These are phyloP conservation scores for Litchi chinensis DNA, from an alignment of 345 rosid species.

Conservation along the genomic window DNA sequence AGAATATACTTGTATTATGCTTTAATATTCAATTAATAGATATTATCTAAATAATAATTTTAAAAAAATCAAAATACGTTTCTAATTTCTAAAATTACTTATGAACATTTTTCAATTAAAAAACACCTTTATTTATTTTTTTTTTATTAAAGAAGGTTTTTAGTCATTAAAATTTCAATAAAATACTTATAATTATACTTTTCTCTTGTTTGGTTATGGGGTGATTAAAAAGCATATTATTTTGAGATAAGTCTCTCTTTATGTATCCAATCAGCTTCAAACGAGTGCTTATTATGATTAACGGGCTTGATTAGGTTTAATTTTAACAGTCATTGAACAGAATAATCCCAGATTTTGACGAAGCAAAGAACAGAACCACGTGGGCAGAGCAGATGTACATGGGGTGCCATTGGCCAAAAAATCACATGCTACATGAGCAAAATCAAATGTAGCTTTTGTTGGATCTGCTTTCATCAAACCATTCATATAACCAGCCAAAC, in stretches of 20 bases:
- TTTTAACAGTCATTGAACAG: neutral
- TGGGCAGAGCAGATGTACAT: neutral
- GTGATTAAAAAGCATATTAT: too few species aligned
- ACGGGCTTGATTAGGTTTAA: neutral
- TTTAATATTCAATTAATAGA: too few species aligned
- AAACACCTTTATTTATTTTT: too few species aligned
- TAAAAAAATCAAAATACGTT: too few species aligned
- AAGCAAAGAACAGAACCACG: too few species aligned
- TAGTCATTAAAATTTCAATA: too few species aligned
- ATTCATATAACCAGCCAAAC: neutral
- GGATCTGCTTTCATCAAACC: neutral
- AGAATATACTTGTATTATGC: too few species aligned
- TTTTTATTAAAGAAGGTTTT: too few species aligned
- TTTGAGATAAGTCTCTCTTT: neutral
- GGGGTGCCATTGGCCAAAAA: neutral
- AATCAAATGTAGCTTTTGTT: neutral
- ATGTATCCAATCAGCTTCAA: neutral
- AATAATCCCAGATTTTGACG: too few species aligned
- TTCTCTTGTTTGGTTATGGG: neutral
- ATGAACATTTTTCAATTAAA: too few species aligned
- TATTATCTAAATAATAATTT: too few species aligned
- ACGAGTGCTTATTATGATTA: neutral
- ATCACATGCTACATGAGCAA: slow-evolving; percentile 17
- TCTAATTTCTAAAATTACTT: too few species aligned
- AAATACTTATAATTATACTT: neutral